These are phyloP conservation scores for Yarrowia yakushimensis DNA, from an alignment of 805 yeast genomes.

Conservation along the genomic window DNA sequence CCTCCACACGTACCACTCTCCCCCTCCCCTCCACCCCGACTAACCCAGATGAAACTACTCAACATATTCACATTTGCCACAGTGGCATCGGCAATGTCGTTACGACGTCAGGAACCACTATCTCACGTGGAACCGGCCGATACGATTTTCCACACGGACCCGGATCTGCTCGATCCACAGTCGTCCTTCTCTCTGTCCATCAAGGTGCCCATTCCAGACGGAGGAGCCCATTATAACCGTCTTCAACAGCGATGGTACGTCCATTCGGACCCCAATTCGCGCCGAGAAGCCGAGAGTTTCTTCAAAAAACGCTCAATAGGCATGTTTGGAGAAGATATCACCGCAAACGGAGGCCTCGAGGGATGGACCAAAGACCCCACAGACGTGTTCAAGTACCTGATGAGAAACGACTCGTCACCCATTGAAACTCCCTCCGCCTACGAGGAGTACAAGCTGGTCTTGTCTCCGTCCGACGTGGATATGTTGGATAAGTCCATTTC, in stretches of 20 bases:
- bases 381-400: constrained; percentile 19
- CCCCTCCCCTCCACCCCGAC: background rate
- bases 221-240: constrained; percentile 20
- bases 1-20: too few species aligned
- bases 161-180: background rate
- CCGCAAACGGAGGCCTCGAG: background rate
- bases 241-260: constrained; percentile 23
- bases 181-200: constrained; percentile 9
- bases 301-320: constrained; percentile 1
- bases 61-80: background rate
- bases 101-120: constrained; percentile 11
- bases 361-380: constrained; percentile 6
- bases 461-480: constrained; percentile 28
- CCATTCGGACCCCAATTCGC: constrained; percentile 16
- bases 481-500: background rate
- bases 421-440: background rate
- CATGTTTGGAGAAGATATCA: background rate
- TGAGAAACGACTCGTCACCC: background rate
- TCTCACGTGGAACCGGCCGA: constrained; percentile 21
- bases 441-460: constrained; percentile 23
- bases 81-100: constrained; percentile 5
- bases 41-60: constrained; percentile 18
- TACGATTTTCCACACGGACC: constrained; percentile 6
- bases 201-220: constrained; percentile 15
- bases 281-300: constrained; percentile 17